Evolutionary conservation across 129 eudicot species (phyloP), one percentile per base, ranked within the genome.

Genomic region (Calendula officinalis): DNA sequence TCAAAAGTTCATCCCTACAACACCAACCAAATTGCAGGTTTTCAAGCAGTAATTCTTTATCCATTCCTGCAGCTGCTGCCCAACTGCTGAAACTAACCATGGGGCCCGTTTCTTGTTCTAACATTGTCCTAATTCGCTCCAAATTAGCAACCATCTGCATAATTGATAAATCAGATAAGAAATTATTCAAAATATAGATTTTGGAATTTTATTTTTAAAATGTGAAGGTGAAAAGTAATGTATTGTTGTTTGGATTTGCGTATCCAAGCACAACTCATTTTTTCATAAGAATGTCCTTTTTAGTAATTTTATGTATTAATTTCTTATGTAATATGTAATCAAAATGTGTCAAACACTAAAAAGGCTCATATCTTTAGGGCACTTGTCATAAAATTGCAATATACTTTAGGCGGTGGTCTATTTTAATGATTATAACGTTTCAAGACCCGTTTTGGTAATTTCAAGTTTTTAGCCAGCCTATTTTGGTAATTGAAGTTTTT

Each of bases 41-140:
- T 71, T 77, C 78, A 65, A 77, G 94, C 71, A 91, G 72, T 56
- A 48, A 80, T 64, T 75, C 82, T 81, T 80, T 78, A 54, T 84
- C 84, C 4, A 91, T 33, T 58, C 83, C 83, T 51, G 95, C 94
- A 70, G 86, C 97, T 76, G 69, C 76, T 6, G 97, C 97, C 97
- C 97, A 91, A 72, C 74, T 75, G 58, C 75, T 74, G 61, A 87
- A 64, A 64, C 80, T 87, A 74, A 79, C 89, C 46, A 49, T 66
- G 76, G 72, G 54, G 58, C 97, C 97, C 7, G 71, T 62, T 68
- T 82, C 89, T 76, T 84, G 64, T 78, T 84, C 97, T 56, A 87
- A 66, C 54, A 39, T 38, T 37, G 35, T 66, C 69, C 72, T 82
- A 42, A 87, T 77, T 70, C 74, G 87, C 62, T 91, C 95, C 78